A percentile compares a stretch with the other conserved stretches of the same genome.
Evolutionary conservation across 352 stramenopile species (phyloP).

Genomic region (Blastocystis sp.): DNA sequence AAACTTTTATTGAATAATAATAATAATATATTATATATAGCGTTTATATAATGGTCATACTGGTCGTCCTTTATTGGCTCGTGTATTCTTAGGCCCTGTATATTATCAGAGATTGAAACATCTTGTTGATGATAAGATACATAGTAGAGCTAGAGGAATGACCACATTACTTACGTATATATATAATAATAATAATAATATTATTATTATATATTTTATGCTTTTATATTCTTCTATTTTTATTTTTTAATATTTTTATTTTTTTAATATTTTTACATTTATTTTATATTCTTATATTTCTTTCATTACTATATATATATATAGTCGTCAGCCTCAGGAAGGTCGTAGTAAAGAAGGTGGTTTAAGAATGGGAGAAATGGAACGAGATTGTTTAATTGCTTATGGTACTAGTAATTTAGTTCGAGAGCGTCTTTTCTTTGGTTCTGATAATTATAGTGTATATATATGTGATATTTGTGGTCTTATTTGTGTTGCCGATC

Average conservation of each 20-base stretch:
- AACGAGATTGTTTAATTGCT: slow-evolving; percentile 97
- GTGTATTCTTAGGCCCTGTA: slow-evolving; percentile 95
- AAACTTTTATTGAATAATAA: too few species aligned
- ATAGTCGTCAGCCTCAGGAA: slow-evolving; percentile 95
- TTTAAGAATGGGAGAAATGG: slow-evolving; percentile 99
- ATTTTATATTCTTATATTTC: not conserved
- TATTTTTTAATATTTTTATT: slow-evolving; percentile 48
- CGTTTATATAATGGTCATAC: slow-evolving; percentile 98
- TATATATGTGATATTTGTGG: slow-evolving; percentile 95
- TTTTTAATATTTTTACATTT: not conserved
- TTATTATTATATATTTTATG: too few species aligned
- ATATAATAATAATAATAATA: too few species aligned
- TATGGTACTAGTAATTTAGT: slow-evolving; percentile 97
- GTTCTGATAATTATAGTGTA: slow-evolving; percentile 92
- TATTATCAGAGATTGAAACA: slow-evolving; percentile 99
- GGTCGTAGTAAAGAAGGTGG: slow-evolving; percentile 87
- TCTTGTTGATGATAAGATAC: slow-evolving; percentile 99
- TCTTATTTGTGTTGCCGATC: slow-evolving; percentile 74
- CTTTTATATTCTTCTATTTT: too few species aligned
- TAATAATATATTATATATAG: too few species aligned
- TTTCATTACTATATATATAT: slow-evolving; percentile 73
- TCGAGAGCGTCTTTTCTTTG: slow-evolving; percentile 93
- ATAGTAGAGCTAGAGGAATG: slow-evolving; percentile 65
- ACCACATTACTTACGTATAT: slow-evolving; percentile 29
- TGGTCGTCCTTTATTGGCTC: slow-evolving; percentile 69